These are phyloP conservation scores for Eimeria praecox DNA, from an alignment of 169 alveolate species.

Conservation along the genomic window DNA sequence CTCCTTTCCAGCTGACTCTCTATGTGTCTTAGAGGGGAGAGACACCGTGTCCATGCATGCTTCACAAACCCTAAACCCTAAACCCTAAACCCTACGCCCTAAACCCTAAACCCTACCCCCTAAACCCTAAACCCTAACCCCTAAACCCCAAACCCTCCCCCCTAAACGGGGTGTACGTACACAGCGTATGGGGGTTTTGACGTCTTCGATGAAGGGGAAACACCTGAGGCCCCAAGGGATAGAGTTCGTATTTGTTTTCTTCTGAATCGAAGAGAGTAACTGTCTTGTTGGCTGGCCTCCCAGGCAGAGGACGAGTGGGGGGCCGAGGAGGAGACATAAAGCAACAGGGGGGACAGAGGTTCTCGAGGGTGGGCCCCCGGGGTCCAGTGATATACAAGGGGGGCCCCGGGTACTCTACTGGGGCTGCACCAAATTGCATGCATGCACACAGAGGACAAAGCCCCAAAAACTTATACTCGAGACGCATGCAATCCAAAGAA, in stretches of 20 bases:
- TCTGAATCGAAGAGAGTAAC: conserved; percentile 51
- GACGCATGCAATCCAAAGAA: too few species aligned
- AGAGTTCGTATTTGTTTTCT: conserved; percentile 33
- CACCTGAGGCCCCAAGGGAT: conserved; percentile 27
- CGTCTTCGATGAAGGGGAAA: conserved; percentile 45
- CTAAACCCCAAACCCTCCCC: too few species aligned
- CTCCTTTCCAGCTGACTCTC: too few species aligned
- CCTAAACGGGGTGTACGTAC: not conserved
- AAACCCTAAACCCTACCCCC: too few species aligned
- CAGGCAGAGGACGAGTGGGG: not conserved
- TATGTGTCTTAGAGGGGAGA: too few species aligned
- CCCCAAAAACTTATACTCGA: too few species aligned
- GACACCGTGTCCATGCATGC: too few species aligned
- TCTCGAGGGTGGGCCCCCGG: not conserved
- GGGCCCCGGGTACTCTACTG: conserved; percentile 42
- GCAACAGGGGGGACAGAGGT: conserved; percentile 28
- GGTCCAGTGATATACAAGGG: conserved; percentile 36
- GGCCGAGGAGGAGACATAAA: conserved; percentile 17
- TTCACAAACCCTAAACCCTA: too few species aligned
- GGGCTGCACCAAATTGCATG: conserved; percentile 6
- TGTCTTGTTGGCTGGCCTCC: not conserved
- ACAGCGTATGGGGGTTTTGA: not conserved
- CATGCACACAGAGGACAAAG: too few species aligned
- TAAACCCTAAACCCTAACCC: too few species aligned
- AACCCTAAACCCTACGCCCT: too few species aligned